Percentiles rank a stretch among this genome's conserved stretches.
These are phyloP conservation scores for Hamamelis virginiana DNA, from an alignment of 164 flowering plant genomes.

Conservation along the genomic window DNA sequence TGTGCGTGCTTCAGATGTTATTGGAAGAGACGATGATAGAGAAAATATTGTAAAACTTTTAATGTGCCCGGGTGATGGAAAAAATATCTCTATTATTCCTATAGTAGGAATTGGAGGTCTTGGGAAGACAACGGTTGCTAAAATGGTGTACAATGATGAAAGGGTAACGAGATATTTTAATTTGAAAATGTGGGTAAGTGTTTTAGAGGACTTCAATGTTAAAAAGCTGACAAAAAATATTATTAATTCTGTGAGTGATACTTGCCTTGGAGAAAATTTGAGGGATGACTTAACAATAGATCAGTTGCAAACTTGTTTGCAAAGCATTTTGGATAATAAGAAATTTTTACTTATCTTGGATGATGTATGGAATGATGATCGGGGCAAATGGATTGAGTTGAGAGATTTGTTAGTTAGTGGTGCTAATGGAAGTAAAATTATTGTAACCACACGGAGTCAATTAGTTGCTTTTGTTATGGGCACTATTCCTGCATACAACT, in stretches of 20 bases:
- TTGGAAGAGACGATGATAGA: conserved; percentile 15
- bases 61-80: neutral
- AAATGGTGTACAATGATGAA: conserved; percentile 3
- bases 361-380: too few relatives aligned
- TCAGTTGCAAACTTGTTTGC: neutral
- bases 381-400: too few relatives aligned
- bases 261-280: too few relatives aligned
- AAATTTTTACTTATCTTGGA: too few relatives aligned
- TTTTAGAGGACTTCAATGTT: conserved; percentile 3
- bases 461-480: too few relatives aligned
- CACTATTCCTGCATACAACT: too few relatives aligned
- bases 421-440: too few relatives aligned
- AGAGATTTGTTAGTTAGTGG: too few relatives aligned
- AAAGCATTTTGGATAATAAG: too few relatives aligned
- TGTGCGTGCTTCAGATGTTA: neutral
- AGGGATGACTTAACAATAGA: neutral
- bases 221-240: neutral
- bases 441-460: too few relatives aligned
- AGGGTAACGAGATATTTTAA: neutral
- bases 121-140: conserved; percentile 14
- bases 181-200: conserved; percentile 10
- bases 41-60: neutral
- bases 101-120: conserved; percentile 17
- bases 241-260: neutral
- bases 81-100: conserved; percentile 2